Conservation (phyloP, 2,329 filamentous ascomycete genomes). For the Tolypocladium ophioglossoides region DNA sequence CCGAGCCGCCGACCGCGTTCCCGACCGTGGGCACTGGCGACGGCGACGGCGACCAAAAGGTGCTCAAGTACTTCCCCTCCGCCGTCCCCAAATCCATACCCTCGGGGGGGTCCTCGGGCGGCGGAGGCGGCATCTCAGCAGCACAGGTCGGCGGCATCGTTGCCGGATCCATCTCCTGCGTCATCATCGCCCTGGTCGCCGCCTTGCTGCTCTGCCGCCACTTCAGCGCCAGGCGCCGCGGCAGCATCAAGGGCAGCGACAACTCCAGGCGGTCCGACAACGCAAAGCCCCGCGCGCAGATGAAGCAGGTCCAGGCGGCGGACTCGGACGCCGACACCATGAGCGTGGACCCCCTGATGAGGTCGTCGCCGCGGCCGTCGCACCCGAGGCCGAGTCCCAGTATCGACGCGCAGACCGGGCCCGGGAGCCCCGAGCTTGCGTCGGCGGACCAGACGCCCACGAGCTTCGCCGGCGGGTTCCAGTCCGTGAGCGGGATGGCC, state of each 20-base stretch:
- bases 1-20: slow-evolving; percentile 21
- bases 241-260: background rate
- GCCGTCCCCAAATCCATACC: slow-evolving; percentile 26
- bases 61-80: slow-evolving; percentile 34
- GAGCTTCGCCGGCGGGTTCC: background rate
- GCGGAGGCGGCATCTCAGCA: slow-evolving; percentile 23
- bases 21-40: slow-evolving; percentile 12
- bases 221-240: slow-evolving; percentile 24
- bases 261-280: background rate
- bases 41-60: slow-evolving; percentile 13
- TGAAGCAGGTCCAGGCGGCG: slow-evolving; percentile 24
- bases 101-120: slow-evolving; percentile 8
- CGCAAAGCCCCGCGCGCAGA: background rate
- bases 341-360: slow-evolving; percentile 29
- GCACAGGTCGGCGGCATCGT: slow-evolving; percentile 42
- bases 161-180: slow-evolving; percentile 35
- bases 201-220: slow-evolving; percentile 39
- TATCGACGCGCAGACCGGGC: background rate
- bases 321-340: slow-evolving; percentile 32
- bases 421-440: background rate
- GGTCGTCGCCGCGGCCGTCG: slow-evolving; percentile 14
- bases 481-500: background rate
- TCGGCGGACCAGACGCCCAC: background rate
- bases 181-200: slow-evolving; percentile 35
- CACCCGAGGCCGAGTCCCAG: background rate